A percentile compares a stretch with the other conserved stretches of the same genome.
Conservation (phyloP, 2,329 filamentous ascomycete species). For the Teratosphaeria destructans region DNA sequence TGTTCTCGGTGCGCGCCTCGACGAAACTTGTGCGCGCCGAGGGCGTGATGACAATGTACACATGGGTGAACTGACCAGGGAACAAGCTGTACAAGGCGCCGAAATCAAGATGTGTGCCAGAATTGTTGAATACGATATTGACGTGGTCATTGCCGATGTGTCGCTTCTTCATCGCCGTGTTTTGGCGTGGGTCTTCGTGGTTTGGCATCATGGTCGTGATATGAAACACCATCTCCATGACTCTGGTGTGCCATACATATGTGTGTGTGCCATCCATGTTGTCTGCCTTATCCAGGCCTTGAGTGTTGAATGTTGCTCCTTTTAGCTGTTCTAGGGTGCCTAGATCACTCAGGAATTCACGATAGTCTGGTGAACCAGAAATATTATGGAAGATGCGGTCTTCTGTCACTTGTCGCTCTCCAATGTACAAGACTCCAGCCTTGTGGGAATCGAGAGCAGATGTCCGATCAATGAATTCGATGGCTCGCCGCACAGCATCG, state of each 20-base stretch:
- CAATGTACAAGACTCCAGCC: slow-evolving; percentile 88
- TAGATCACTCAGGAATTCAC: slow-evolving; percentile 70
- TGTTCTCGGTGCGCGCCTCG: slow-evolving; percentile 44
- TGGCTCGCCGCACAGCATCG: slow-evolving; percentile 52
- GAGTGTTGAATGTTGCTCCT: slow-evolving; percentile 80
- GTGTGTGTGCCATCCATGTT: slow-evolving; percentile 78
- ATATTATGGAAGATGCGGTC: slow-evolving; percentile 78
- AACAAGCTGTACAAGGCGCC: slow-evolving; percentile 55
- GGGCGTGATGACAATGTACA: slow-evolving; percentile 91
- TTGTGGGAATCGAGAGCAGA: slow-evolving; percentile 92
- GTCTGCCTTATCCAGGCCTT: slow-evolving; percentile 70
- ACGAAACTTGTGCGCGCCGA: slow-evolving; percentile 70
- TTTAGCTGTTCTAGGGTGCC: slow-evolving; percentile 74
- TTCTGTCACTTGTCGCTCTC: slow-evolving; percentile 73
- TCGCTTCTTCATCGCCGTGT: slow-evolving; percentile 61
- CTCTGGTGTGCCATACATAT: slow-evolving; percentile 87
- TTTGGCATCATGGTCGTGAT: slow-evolving; percentile 97
- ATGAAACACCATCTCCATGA: slow-evolving; percentile 92
- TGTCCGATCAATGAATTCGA: slow-evolving; percentile 73
- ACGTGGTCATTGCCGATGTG: slow-evolving; percentile 98
- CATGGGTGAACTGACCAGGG: slow-evolving; percentile 89
- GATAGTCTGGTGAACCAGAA: slow-evolving; percentile 77
- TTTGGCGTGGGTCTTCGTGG: slow-evolving; percentile 59
- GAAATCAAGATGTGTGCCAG: slow-evolving; percentile 73
- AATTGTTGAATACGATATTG: slow-evolving; percentile 97